A percentile compares a stretch with the other conserved stretches of the same genome.
These are phyloP conservation scores for Aspergillus ellipticus DNA, from an alignment of 495 filamentous ascomycete species.

Conservation along the genomic window DNA sequence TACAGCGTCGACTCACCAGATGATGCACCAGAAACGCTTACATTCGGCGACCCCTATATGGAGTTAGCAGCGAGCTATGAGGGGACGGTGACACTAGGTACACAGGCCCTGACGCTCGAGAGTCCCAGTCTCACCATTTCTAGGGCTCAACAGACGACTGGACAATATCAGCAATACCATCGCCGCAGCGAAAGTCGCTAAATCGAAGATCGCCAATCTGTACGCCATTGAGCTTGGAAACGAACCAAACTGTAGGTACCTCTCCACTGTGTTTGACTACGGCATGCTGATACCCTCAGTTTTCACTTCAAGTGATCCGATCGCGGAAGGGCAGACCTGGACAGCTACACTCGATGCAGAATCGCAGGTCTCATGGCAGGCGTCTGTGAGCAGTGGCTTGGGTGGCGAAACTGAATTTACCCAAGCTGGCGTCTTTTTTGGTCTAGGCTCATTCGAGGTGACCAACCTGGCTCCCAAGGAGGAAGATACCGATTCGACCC, in stretches of 20 bases:
- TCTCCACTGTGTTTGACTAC: neutral
- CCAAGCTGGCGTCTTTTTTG: constrained; percentile 57
- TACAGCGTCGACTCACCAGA: constrained; percentile 52
- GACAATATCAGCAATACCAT: constrained; percentile 55
- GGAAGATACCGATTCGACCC: constrained; percentile 34
- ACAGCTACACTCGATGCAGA: constrained; percentile 48
- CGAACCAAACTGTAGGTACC: constrained; percentile 57
- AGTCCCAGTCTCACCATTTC: neutral
- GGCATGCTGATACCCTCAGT: constrained; percentile 2
- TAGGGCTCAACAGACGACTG: constrained; percentile 56
- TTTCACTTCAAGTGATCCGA: constrained; percentile 36
- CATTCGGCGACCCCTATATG: constrained; percentile 55
- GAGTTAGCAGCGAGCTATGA: constrained; percentile 47
- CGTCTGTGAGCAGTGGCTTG: constrained; percentile 43
- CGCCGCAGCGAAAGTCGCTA: constrained; percentile 47
- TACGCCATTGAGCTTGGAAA: constrained; percentile 60
- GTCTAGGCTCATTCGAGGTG: constrained; percentile 48
- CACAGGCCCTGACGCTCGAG: too few species aligned
- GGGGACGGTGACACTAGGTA: constrained; percentile 43
- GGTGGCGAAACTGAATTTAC: constrained; percentile 43
- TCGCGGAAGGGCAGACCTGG: constrained; percentile 50
- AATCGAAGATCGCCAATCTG: constrained; percentile 44
- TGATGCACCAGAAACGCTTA: constrained; percentile 52
- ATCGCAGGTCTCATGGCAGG: constrained; percentile 54
- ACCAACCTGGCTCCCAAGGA: constrained; percentile 48